Evolutionary conservation across 2,329 filamentous ascomycete species (phyloP).

Genomic region (Epichloe sp.): DNA sequence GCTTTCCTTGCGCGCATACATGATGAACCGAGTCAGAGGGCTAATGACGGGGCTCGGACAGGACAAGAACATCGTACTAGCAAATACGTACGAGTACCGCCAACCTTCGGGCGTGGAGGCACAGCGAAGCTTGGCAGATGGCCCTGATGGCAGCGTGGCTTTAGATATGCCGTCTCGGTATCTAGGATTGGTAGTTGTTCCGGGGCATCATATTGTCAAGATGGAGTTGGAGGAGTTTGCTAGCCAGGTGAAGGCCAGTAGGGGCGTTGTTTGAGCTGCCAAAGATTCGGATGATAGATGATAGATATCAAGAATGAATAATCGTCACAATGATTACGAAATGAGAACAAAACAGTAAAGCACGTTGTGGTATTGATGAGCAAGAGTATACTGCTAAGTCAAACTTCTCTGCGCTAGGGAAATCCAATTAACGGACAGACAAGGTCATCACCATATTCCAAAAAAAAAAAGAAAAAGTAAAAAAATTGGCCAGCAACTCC

Average conservation of each 20-base stretch:
- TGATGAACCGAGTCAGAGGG: background rate
- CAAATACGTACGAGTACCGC: slow-evolving; percentile 80
- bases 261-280: background rate
- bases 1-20: too few species aligned
- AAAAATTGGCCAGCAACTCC: slow-evolving; percentile 13
- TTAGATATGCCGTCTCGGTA: slow-evolving; percentile 73
- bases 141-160: slow-evolving; percentile 32
- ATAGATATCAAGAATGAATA: too few species aligned
- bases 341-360: background rate
- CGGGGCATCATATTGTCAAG: slow-evolving; percentile 71
- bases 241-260: slow-evolving; percentile 31
- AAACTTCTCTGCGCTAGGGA: slow-evolving; percentile 12
- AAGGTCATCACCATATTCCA: slow-evolving; percentile 1
- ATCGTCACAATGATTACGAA: too few species aligned
- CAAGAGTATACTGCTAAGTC: slow-evolving; percentile 14
- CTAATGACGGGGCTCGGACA: slow-evolving; percentile 21
- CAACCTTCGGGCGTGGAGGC: slow-evolving; percentile 44
- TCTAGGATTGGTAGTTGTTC: slow-evolving; percentile 80
- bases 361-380: slow-evolving; percentile 15
- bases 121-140: slow-evolving; percentile 22
- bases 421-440: slow-evolving; percentile 8
- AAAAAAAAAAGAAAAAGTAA: too few species aligned
- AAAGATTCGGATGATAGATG: background rate
- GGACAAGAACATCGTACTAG: slow-evolving; percentile 82
- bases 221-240: slow-evolving; percentile 75